Evolutionary conservation across 768 basidiomycete species (phyloP), one percentile per base, ranked within the genome.

Genomic region (Cystobasidium ongulense): DNA sequence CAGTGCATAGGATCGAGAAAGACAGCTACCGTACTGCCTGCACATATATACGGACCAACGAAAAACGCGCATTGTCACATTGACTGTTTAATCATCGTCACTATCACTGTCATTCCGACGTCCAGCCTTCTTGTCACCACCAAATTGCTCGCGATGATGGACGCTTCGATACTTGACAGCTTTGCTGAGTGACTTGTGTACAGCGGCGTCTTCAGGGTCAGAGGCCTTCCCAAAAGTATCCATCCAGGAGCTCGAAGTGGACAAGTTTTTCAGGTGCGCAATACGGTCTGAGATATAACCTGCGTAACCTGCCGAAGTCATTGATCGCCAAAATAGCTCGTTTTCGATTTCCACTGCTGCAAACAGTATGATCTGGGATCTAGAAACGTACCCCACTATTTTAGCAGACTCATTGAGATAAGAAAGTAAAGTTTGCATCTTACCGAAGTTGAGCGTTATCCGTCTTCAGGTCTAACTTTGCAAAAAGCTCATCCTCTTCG

Each of bases 251-350:
- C 39, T 46, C n/a, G 39, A 13, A 29, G 8, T 25, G 13, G 66
- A 25, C 38, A 68, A 17, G 3, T 15, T 27, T 21, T 53, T 68
- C 2, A 68, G 3, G 18, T 23, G 7, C 23, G 29, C 46, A 18
- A 68, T n/a, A 4, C 46, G 50, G 11, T 29, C 13, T 3, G 39
- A 41, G 25, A 68, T 41, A 21, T 39, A 43, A 17, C 21, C 53
- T 36, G n/a, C 54, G 68, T 59, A 72, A 13, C 52, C 33, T 3
- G 33, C 33, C 1, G 68, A 36, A 2, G 68, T 11, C 50, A 59
- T 38, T 52, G 68, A 46, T 29, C 23, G 65, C 73, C 73, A 75
- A 53, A 75, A 75, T 4, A 71, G 23, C 25, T 71, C 74, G 53
- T 50, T 41, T 35, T 75, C 74, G 39, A 63, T 46, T 50, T 70